These are phyloP conservation scores for Monosporozyma yasuniensis DNA, from an alignment of 805 yeast genomes.

Conservation along the genomic window DNA sequence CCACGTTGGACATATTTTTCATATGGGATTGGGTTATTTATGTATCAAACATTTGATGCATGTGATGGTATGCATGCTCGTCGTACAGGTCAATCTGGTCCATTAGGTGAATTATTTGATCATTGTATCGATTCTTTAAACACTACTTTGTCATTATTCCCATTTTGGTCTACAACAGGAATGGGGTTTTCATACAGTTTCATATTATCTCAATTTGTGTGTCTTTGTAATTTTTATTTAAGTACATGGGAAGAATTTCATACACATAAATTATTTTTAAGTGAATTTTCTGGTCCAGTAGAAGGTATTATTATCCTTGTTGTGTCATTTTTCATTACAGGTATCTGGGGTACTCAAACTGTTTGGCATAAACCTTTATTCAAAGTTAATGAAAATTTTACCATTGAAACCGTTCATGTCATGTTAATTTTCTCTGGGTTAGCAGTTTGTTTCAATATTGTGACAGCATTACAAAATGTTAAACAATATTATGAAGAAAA, in stretches of 20 bases:
- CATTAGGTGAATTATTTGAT: constrained; percentile 89
- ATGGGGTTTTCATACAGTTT: constrained; percentile 61
- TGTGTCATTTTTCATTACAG: constrained; percentile 50
- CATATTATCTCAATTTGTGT: constrained; percentile 57
- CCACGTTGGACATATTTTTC: constrained; percentile 75
- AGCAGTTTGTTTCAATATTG: constrained; percentile 56
- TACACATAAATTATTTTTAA: constrained; percentile 72
- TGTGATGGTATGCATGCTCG: constrained; percentile 96
- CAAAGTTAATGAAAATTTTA: constrained; percentile 13
- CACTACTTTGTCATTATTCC: constrained; percentile 71
- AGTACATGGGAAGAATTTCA: constrained; percentile 96
- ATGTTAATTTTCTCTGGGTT: constrained; percentile 49
- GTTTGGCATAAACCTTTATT: constrained; percentile 48
- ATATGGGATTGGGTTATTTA: constrained; percentile 74
- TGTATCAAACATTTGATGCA: constrained; percentile 94
- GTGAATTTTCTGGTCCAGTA: constrained; percentile 87
- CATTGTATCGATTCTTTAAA: constrained; percentile 74
- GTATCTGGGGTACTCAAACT: constrained; percentile 55
- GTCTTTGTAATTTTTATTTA: constrained; percentile 69
- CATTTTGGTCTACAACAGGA: constrained; percentile 67
- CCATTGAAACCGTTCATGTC: constrained; percentile 38
- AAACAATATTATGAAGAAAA: constrained; percentile 36
- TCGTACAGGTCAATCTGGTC: constrained; percentile 92
- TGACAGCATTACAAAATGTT: constrained; percentile 60
- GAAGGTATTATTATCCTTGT: constrained; percentile 75